These are phyloP conservation scores for Cetraspora pellucida DNA, from an alignment of 192 early-diverging fungal genomes.

Conservation along the genomic window DNA sequence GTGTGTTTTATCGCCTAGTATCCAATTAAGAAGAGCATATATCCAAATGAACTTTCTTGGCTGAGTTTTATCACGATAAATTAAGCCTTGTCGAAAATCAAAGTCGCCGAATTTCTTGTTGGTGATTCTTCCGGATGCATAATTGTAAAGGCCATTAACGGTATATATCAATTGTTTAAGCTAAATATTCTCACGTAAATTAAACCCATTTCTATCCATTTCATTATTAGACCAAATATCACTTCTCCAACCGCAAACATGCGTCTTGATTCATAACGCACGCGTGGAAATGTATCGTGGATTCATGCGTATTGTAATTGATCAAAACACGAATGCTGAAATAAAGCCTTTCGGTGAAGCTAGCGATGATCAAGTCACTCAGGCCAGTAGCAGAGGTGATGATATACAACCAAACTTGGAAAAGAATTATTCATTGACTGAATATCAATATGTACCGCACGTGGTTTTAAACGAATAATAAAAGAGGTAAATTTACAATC, in stretches of 20 bases:
- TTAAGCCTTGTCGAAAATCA: constrained; percentile 22
- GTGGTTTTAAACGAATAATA: background rate
- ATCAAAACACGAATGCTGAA: constrained; percentile 17
- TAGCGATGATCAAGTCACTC: background rate
- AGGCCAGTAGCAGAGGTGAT: background rate
- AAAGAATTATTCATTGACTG: constrained; percentile 11
- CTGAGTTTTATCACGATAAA: background rate
- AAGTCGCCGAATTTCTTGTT: constrained; percentile 33
- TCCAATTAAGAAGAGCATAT: background rate
- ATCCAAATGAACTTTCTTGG: background rate
- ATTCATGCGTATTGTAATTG: constrained; percentile 33
- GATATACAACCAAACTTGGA: constrained; percentile 13
- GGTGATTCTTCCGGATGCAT: constrained; percentile 29
- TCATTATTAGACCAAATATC: constrained; percentile 13
- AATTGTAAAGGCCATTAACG: constrained; percentile 28
- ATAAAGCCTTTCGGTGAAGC: background rate
- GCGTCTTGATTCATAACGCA: constrained; percentile 15
- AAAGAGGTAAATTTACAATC: background rate
- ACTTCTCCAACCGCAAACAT: constrained; percentile 11
- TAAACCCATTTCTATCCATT: background rate
- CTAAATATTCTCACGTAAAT: too few relatives aligned
- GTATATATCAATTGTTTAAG: background rate
- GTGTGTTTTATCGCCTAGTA: background rate
- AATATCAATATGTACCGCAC: constrained; percentile 30
- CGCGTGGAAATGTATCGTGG: constrained; percentile 35